A percentile compares a stretch with the other conserved stretches of the same genome.
Evolutionary conservation across 805 yeast species (phyloP).

Genomic region (Ogataea salicorniae): DNA sequence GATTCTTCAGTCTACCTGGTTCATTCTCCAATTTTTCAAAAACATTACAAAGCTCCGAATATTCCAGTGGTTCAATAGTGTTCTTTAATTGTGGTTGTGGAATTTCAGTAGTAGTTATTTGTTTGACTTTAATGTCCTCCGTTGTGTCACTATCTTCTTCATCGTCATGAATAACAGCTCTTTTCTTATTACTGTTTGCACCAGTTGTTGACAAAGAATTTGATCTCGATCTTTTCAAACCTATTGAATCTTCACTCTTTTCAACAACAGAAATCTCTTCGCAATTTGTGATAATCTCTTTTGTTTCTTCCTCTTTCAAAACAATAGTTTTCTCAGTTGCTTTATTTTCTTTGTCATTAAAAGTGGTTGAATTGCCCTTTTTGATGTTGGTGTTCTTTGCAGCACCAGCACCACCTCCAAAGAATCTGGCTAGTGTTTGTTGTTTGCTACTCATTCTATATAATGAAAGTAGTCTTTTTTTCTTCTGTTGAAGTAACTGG

Average conservation of each 20-base stretch:
- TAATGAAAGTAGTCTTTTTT: background rate
- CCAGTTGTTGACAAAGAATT: too few relatives aligned
- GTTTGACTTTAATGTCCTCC: constrained; percentile 12
- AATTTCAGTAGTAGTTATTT: background rate
- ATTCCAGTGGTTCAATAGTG: constrained; percentile 26
- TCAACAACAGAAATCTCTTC: too few relatives aligned
- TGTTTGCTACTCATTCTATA: constrained; percentile 9
- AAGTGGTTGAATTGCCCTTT: background rate
- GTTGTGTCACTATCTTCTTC: constrained; percentile 22
- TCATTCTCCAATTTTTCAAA: constrained; percentile 78
- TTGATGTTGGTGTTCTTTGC: background rate
- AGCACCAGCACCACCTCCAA: constrained; percentile 7
- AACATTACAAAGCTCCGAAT: constrained; percentile 48
- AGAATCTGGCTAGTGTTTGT: constrained; percentile 18
- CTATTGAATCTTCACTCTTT: too few relatives aligned
- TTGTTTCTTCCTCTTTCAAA: too few relatives aligned
- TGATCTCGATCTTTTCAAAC: too few relatives aligned
- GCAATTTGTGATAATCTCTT: too few relatives aligned
- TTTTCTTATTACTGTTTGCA: too few relatives aligned
- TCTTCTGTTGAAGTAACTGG: background rate
- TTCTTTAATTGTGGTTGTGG: background rate
- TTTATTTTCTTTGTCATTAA: background rate
- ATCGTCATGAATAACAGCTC: background rate
- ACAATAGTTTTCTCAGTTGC: too few relatives aligned
- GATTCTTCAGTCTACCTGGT: constrained; percentile 77